A percentile compares a stretch with the other conserved stretches of the same genome.
These are phyloP conservation scores for Aspergillus puulaauensis DNA, from an alignment of 2,329 filamentous ascomycete species.

Conservation along the genomic window DNA sequence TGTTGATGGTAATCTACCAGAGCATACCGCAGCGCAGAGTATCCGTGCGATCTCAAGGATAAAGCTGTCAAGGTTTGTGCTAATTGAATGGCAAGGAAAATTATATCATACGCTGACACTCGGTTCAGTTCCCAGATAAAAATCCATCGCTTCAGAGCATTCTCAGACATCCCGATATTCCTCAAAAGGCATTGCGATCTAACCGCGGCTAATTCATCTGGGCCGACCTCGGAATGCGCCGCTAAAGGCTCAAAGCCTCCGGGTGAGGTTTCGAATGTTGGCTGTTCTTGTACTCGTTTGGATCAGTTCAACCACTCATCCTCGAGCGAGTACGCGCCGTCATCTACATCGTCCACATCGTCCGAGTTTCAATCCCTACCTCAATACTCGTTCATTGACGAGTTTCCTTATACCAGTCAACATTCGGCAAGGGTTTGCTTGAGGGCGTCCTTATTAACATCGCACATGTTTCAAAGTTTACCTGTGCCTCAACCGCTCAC, in stretches of 20 bases:
- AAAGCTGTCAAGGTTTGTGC: constrained; percentile 42
- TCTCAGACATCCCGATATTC: constrained; percentile 47
- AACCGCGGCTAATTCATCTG: constrained; percentile 28
- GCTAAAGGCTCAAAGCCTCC: constrained; percentile 13
- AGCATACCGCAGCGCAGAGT: constrained; percentile 39
- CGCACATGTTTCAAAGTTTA: constrained; percentile 41
- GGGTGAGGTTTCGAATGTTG: constrained; percentile 26
- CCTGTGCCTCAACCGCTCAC: constrained; percentile 36
- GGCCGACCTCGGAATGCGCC: constrained; percentile 5
- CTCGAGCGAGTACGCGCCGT: constrained; percentile 33
- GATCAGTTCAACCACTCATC: constrained; percentile 29
- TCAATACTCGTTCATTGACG: constrained; percentile 31
- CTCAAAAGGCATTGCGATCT: constrained; percentile 48
- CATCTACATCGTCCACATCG: constrained; percentile 32
- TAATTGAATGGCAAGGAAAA: not conserved
- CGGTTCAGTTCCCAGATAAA: constrained; percentile 44
- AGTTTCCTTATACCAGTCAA: constrained; percentile 43
- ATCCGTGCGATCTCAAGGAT: constrained; percentile 44
- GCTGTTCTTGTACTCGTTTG: constrained; percentile 34
- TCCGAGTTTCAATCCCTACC: constrained; percentile 30
- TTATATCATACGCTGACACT: constrained; percentile 8
- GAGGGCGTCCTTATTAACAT: constrained; percentile 40
- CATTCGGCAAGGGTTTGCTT: constrained; percentile 45
- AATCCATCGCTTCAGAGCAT: constrained; percentile 47
- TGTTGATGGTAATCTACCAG: constrained; percentile 27